Evolutionary conservation across 805 yeast species (phyloP), one percentile per base, ranked within the genome.

Genomic region (Monosporozyma siamensis): DNA sequence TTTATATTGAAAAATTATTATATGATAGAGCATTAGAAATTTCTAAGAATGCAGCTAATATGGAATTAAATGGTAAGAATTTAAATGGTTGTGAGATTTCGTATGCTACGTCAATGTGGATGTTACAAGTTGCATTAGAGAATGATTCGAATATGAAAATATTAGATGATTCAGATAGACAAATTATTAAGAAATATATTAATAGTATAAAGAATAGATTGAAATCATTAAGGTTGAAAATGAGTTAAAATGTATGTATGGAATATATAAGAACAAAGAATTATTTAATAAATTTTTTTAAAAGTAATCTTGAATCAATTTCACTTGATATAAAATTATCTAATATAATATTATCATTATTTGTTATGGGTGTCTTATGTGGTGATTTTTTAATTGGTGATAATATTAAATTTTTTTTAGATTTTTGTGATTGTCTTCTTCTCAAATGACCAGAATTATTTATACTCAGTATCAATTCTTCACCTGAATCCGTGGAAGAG

Each of bases 21-120:
- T 92, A 90, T 64, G 96, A 92, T 53, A 71, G 97, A 39, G 97
- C 97, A 2, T 71, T 90, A 55, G 97, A 90, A 55, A 85, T 89
- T 69, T 84, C 95, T 2, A 76, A 95, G 53, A 78, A 78, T 39
- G 95, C 97, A 1, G 97, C 97, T 0, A 81, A 83, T 43, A 79
- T 82, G 58, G 98, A 90, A 64, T 69, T 88, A 53, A 75, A 73
- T 32, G 84, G 84, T 36, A 82, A 77, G 43, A 49, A 52, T 41
- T 43, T 56, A 18, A 54, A 56, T 27, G 88, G 82, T 55, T 89
- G 97, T 63, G 96, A 89, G 62, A 64, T 84, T 45, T 83, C 90
- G 7, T 90, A 90, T 59, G 85, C 94, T 4, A 86, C 95, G 0
- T 80, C 96, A 0, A 76, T 90, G 41, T 90, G 97, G 97, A 87